A percentile compares a stretch with the other conserved stretches of the same genome.
Evolutionary conservation across 345 rosid species (phyloP).

Genomic region (Citrus glauca): DNA sequence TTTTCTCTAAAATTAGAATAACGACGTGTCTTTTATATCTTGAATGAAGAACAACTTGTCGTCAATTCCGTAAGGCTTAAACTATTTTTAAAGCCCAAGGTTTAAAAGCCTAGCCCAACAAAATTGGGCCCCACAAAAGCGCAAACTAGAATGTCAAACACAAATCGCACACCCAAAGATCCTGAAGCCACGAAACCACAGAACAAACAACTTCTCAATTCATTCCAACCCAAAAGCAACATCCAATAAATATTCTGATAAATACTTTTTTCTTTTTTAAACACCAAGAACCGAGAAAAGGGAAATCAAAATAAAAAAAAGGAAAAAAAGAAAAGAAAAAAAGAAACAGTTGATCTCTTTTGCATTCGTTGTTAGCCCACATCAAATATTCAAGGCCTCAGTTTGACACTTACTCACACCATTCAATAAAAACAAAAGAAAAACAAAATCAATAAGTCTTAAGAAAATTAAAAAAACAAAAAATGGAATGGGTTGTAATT

Average conservation of each 20-base stretch:
- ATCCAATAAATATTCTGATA: neutral
- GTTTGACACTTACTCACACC: constrained; percentile 1
- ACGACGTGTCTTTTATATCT: neutral
- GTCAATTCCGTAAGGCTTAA: neutral
- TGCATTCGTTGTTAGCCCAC: neutral
- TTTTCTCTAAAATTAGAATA: no score
- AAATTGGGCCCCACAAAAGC: constrained; percentile 9
- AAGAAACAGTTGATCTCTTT: neutral
- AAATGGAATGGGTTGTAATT: constrained; percentile 28
- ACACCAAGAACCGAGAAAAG: neutral
- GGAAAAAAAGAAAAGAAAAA: neutral
- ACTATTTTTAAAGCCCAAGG: neutral
- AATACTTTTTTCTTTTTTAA: neutral
- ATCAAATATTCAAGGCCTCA: neutral
- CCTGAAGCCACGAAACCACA: constrained; percentile 7
- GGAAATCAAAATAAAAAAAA: neutral
- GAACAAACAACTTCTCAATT: constrained; percentile 1
- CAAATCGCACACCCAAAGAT: constrained; percentile 19
- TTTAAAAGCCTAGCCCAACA: neutral
- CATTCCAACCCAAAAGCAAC: constrained; percentile 11
- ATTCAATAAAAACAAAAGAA: constrained; percentile 16
- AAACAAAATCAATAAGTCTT: constrained; percentile 1
- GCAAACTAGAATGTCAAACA: constrained; percentile 18
- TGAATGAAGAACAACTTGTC: neutral
- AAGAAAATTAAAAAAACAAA: constrained; percentile 1